A percentile compares a stretch with the other conserved stretches of the same genome.
phyloP scores from a whole-genome alignment of 2,329 filamentous ascomycete genomes.

The Chaetomiaceae sp. region DNA sequence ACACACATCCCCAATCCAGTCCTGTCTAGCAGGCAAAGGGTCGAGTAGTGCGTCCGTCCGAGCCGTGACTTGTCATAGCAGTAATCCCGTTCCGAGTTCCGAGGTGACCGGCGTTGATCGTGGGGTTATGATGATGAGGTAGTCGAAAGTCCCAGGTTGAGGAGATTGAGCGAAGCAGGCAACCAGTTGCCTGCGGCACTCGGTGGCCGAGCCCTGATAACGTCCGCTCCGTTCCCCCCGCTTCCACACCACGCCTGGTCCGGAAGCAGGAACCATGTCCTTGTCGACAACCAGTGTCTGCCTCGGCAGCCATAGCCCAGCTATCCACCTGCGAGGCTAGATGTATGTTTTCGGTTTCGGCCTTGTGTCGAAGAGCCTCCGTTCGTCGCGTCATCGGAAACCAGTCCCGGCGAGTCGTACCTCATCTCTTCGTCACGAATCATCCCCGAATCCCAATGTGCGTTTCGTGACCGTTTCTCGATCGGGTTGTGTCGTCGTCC shows the following conservation, averaged over 20 bases:
- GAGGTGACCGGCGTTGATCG: conserved; percentile 19
- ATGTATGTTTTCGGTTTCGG: conserved; percentile 36
- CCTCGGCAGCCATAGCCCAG: conserved; percentile 36
- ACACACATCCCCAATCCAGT: neutral
- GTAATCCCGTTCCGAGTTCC: conserved; percentile 26
- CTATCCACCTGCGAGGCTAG: conserved; percentile 36
- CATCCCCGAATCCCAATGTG: conserved; percentile 4
- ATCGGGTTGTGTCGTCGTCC: conserved; percentile 11
- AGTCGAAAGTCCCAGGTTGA: neutral
- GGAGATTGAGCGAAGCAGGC: conserved; percentile 17
- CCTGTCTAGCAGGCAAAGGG: conserved; percentile 19
- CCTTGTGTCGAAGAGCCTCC: conserved; percentile 20
- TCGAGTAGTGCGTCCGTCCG: neutral
- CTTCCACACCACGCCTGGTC: conserved; percentile 12
- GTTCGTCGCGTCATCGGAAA: conserved; percentile 10
- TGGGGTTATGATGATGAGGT: conserved; percentile 13
- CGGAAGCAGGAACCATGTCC: conserved; percentile 28
- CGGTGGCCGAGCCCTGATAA: neutral
- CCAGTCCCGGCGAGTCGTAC: conserved; percentile 16
- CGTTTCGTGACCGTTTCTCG: conserved; percentile 10
- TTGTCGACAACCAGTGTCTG: conserved; percentile 45
- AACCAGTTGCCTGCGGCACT: conserved; percentile 18
- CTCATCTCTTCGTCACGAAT: conserved; percentile 12
- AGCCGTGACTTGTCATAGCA: conserved; percentile 22
- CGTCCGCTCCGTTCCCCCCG: neutral